These are phyloP conservation scores for Talaromyces sp. DNA, from an alignment of 2,329 filamentous ascomycete species.

Conservation along the genomic window DNA sequence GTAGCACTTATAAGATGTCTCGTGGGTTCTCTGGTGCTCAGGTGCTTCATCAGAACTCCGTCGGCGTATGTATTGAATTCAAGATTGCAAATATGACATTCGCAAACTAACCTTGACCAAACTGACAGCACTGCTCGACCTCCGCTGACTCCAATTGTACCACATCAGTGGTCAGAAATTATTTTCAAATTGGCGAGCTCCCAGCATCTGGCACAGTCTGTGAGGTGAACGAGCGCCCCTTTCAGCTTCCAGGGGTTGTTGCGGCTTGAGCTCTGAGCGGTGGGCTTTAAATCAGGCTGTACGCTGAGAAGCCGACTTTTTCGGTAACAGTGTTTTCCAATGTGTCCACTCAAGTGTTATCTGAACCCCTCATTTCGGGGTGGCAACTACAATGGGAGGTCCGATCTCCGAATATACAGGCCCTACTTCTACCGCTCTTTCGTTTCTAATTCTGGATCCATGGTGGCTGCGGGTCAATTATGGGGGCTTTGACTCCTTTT, in stretches of 20 bases:
- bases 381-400: too few relatives aligned
- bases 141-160: neutral
- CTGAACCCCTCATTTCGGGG: too few relatives aligned
- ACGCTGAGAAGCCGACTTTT: too few relatives aligned
- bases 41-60: neutral
- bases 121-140: neutral
- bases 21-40: neutral
- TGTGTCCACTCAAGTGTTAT: too few relatives aligned
- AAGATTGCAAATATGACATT: neutral
- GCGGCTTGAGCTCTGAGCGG: too few relatives aligned
- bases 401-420: too few relatives aligned
- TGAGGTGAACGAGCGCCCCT: neutral
- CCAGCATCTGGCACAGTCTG: neutral
- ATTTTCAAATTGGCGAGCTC: constrained; percentile 1
- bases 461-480: too few relatives aligned
- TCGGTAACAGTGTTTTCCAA: too few relatives aligned
- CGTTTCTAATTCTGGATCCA: too few relatives aligned
- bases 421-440: too few relatives aligned
- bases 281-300: too few relatives aligned
- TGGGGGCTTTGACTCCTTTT: too few relatives aligned
- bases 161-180: neutral
- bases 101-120: neutral
- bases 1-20: neutral
- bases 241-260: neutral
- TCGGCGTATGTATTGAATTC: neutral